Conservation (phyloP, 2,329 filamentous ascomycete species). For the Stagonosporopsis vannaccii region DNA sequence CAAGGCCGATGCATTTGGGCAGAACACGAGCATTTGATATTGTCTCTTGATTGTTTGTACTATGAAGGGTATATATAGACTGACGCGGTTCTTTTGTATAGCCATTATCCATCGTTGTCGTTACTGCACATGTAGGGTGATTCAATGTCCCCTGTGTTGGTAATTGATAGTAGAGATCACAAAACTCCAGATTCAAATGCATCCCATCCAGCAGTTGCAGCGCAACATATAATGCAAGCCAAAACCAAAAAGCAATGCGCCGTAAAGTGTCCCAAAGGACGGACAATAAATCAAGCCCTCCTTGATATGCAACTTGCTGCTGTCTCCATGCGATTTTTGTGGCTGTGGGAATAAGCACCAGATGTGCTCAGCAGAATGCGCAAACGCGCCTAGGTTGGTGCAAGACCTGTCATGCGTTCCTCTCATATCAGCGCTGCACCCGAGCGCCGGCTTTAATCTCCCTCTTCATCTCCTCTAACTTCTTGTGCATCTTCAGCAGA, state of each 20-base stretch:
- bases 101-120: constrained; percentile 31
- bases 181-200: constrained; percentile 26
- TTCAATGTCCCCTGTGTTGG: constrained; percentile 15
- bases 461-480: constrained; percentile 64
- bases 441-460: constrained; percentile 58
- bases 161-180: constrained; percentile 12
- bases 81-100: constrained; percentile 23
- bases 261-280: constrained; percentile 8
- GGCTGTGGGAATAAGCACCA: constrained; percentile 2
- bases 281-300: constrained; percentile 3
- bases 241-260: constrained; percentile 8
- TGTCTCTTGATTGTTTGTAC: constrained; percentile 15
- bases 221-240: constrained; percentile 21
- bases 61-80: constrained; percentile 18
- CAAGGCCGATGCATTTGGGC: neutral
- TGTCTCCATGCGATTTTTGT: constrained; percentile 2
- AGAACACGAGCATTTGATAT: constrained; percentile 3
- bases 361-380: constrained; percentile 4
- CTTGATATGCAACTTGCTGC: constrained; percentile 19
- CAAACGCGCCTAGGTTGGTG: constrained; percentile 9
- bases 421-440: constrained; percentile 31
- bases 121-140: constrained; percentile 22
- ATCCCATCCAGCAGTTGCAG: constrained; percentile 17
- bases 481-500: constrained; percentile 62
- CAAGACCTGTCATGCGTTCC: constrained; percentile 1